phyloP scores from a whole-genome alignment of 2,329 filamentous ascomycete genomes.

The Amesomyces nigricolor region DNA sequence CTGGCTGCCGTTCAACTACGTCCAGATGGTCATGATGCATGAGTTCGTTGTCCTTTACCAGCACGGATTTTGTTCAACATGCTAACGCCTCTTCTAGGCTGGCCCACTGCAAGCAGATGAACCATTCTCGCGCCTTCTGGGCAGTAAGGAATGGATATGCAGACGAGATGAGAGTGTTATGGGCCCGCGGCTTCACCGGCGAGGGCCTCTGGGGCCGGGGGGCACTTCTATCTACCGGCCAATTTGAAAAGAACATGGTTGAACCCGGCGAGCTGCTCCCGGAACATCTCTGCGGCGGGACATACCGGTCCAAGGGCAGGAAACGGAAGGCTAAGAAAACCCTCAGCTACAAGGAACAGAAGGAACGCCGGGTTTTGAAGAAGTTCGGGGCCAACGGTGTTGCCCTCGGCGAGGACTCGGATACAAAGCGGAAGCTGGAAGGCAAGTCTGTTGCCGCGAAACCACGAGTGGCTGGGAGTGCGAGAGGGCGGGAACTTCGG shows the following conservation, averaged over 20 bases:
- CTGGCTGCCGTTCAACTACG: constrained; percentile 78
- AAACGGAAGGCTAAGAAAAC: constrained; percentile 49
- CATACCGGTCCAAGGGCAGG: constrained; percentile 57
- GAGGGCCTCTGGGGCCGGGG: constrained; percentile 82
- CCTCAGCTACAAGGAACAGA: constrained; percentile 64
- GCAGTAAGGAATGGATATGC: constrained; percentile 68
- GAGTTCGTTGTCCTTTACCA: constrained; percentile 41
- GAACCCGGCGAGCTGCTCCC: constrained; percentile 53
- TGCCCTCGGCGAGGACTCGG: constrained; percentile 63
- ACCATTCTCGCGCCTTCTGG: constrained; percentile 79
- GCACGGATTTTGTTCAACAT: too few species aligned
- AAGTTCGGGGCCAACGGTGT: constrained; percentile 71
- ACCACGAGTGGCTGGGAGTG: constrained; percentile 69
- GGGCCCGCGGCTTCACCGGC: constrained; percentile 65
- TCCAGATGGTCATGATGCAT: constrained; percentile 96
- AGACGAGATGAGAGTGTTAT: constrained; percentile 63
- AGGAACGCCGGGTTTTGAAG: constrained; percentile 65
- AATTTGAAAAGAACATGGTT: constrained; percentile 51
- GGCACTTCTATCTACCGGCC: constrained; percentile 53
- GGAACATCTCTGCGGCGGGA: constrained; percentile 75
- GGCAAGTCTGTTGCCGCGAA: constrained; percentile 58
- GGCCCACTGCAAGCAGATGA: constrained; percentile 88
- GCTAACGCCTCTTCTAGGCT: constrained; percentile 41
- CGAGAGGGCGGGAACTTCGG: constrained; percentile 66
- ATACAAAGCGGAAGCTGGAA: constrained; percentile 59